Conservation (phyloP, 352 stramenopile genomes). For the Phytophthora nicotianae region DNA sequence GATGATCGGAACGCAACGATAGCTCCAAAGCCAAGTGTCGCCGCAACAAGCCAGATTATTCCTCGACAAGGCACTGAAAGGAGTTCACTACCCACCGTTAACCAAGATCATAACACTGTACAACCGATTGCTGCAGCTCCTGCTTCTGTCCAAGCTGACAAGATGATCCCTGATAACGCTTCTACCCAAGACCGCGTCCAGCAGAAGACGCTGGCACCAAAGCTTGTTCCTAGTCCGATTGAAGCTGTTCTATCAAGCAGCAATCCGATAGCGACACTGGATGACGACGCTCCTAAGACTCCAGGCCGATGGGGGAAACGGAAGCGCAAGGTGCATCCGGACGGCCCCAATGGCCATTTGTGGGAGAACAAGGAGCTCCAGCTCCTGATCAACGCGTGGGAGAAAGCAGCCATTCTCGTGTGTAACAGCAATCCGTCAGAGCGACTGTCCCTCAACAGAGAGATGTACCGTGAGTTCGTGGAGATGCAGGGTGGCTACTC, state of each 20-base stretch:
- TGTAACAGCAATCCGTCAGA: conserved; percentile 25
- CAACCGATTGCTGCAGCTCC: neutral
- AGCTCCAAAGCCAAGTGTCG: conserved; percentile 1
- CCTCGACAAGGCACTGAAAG: neutral
- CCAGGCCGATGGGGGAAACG: conserved; percentile 11
- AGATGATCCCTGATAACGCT: neutral
- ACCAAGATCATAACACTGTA: too few relatives aligned
- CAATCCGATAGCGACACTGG: neutral
- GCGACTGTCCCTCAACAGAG: conserved; percentile 36
- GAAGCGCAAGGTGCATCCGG: conserved; percentile 30
- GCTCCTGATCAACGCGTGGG: conserved; percentile 42
- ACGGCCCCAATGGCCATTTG: conserved; percentile 30
- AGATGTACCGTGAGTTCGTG: conserved; percentile 45
- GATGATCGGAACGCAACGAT: neutral
- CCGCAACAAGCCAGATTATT: conserved; percentile 1
- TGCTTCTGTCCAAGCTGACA: conserved; percentile 1
- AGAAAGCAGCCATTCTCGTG: conserved; percentile 38
- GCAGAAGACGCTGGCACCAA: neutral
- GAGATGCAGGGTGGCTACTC: conserved; percentile 40
- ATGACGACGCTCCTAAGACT: neutral
- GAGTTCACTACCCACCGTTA: too few relatives aligned
- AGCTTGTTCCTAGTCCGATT: neutral
- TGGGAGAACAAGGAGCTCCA: conserved; percentile 44
- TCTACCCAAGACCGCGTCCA: neutral
- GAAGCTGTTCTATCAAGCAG: conserved; percentile 1